Evolutionary conservation across 1,284 basidiomycete genomes (phyloP), one percentile per base, ranked within the genome.

Genomic region (Microbotryum violaceum): DNA sequence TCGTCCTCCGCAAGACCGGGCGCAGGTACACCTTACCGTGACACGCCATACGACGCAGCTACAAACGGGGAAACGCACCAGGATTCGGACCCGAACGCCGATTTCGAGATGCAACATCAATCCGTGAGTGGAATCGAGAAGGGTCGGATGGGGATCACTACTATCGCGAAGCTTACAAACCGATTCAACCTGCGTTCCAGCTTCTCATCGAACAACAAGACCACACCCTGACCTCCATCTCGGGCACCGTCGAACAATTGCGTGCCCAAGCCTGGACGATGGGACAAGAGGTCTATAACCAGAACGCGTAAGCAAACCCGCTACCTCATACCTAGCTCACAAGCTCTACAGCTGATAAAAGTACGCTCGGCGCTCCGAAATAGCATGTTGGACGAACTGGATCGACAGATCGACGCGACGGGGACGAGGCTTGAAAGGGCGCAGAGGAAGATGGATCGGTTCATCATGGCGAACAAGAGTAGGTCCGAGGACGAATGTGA

Each of bases 211-310:
- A 81, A 52, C 83, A 88, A 70, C 91, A 96, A 79, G 91, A 96
- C 72, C 81, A 83, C 53, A 87, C 90, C 0, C 85, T 96, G 63
- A 84, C 86, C 50, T 82, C 86, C 1, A 92, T 96, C 70, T 82
- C 86, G 0, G 89, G 90, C 0, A 91, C 91, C 1, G 75, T 96
- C 49, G 83, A 74, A 58, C 90, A 85, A 2, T 78, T 96, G 16
- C 84, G 86, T 0, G 85, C 88, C 66, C 92, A 96, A 76, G 91
- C 91, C 1, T 88, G 87, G 6, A 77, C 94, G 49, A 94, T 96
- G 82, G 91, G 91, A 0, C 83, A 83, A 56, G 91, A 96, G 74
- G 88, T 94, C 51, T 78, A 75, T 6, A 89, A 92, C 74, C 91
- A 94, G 69, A 88, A 85, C 68, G 88, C 89, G 91, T 92, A 67